Percentiles rank a stretch among this genome's conserved stretches.
Conservation (phyloP, 2,329 filamentous ascomycete species). For the Xylariaceae sp. region DNA sequence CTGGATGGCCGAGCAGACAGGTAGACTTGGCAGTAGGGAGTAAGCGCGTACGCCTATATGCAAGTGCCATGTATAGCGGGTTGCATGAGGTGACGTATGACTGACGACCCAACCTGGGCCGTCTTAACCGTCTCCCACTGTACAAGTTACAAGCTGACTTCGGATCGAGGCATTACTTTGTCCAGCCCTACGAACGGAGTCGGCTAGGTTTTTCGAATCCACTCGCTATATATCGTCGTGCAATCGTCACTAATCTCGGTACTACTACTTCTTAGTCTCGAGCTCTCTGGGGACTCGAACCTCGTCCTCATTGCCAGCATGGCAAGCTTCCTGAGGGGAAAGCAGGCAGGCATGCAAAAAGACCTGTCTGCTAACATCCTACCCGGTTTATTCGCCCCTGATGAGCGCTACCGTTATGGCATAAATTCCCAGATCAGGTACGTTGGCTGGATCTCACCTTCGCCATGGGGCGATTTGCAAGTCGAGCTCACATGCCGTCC, state of each 20-base stretch:
- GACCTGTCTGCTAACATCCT: conserved; percentile 81
- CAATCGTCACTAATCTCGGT: not conserved
- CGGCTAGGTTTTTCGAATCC: not conserved
- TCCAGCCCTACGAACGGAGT: not conserved
- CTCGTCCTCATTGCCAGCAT: conserved; percentile 43
- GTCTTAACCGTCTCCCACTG: not conserved
- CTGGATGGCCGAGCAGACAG: no score
- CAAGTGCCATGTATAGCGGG: no score
- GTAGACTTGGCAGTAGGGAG: no score
- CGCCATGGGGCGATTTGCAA: not conserved
- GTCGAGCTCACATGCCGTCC: not conserved
- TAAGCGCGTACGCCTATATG: no score
- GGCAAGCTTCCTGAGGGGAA: conserved; percentile 84
- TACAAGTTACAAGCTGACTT: not conserved
- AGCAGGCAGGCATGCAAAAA: conserved; percentile 88
- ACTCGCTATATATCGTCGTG: not conserved
- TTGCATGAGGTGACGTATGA: no score
- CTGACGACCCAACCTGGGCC: not conserved
- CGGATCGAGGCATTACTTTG: not conserved
- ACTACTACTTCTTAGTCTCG: not conserved
- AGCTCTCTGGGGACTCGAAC: not conserved
- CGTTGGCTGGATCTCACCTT: conserved; percentile 30
- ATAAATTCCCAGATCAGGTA: conserved; percentile 72
- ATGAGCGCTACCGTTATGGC: conserved; percentile 79
- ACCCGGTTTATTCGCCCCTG: conserved; percentile 73